Evolutionary conservation across 1,139 yeast species (phyloP).

Genomic region (Blastobotrys raffinosifermentans): DNA sequence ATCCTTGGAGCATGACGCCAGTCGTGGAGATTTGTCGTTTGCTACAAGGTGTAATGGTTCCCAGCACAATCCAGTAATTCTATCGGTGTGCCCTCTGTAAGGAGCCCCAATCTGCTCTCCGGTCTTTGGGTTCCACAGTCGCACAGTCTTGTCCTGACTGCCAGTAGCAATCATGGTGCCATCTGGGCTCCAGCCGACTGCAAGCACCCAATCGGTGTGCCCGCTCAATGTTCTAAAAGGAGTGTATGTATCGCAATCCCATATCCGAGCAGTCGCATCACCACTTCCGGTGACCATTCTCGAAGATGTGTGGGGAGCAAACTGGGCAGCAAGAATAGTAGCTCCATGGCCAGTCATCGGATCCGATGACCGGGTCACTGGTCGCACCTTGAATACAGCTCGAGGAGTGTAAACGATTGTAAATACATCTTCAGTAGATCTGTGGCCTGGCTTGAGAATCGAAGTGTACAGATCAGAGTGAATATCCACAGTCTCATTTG

Average conservation of each 20-base stretch:
- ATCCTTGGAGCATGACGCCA: conserved; percentile 89
- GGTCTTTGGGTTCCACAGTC: conserved; percentile 77
- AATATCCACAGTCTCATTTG: conserved; percentile 54
- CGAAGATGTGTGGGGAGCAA: conserved; percentile 85
- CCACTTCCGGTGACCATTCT: conserved; percentile 96
- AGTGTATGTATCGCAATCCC: conserved; percentile 97
- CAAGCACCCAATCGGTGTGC: conserved; percentile 89
- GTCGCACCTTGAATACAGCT: conserved; percentile 88
- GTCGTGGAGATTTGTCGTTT: conserved; percentile 55
- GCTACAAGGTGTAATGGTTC: conserved; percentile 83
- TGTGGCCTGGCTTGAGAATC: conserved; percentile 76
- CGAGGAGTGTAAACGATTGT: conserved; percentile 91
- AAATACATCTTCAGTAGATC: conserved; percentile 88
- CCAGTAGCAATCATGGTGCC: conserved; percentile 93
- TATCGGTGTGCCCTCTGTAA: conserved; percentile 74
- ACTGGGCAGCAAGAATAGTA: conserved; percentile 83
- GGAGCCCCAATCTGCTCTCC: conserved; percentile 75
- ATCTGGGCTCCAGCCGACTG: conserved; percentile 92
- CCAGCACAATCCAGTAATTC: conserved; percentile 90
- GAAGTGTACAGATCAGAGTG: conserved; percentile 71
- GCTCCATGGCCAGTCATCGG: conserved; percentile 96
- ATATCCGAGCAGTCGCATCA: conserved; percentile 91
- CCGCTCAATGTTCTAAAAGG: conserved; percentile 77
- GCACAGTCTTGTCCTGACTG: conserved; percentile 83
- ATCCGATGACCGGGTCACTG: conserved; percentile 86